These are phyloP conservation scores for Oxalis stricta DNA, from an alignment of 441 rosid genomes.

Conservation along the genomic window DNA sequence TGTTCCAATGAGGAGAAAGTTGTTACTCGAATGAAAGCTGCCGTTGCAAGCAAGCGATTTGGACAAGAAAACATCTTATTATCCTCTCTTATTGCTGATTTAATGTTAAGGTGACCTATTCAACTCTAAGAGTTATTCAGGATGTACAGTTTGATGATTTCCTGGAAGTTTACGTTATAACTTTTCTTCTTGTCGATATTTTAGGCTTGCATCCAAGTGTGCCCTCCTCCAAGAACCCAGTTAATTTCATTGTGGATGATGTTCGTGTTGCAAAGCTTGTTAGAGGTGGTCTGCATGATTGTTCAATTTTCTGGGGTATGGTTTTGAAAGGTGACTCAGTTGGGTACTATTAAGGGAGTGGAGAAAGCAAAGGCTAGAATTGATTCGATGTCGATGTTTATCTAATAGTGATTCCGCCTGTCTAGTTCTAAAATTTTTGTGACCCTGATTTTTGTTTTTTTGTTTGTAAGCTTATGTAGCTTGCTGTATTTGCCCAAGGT, in stretches of 20 bases:
- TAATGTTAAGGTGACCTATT: slow-evolving; percentile 15
- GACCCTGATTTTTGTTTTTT: no score
- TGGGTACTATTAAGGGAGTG: slow-evolving; percentile 63
- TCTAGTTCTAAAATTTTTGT: no score
- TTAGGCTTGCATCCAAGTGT: slow-evolving; percentile 95
- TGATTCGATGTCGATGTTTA: background rate
- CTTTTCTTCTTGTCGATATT: background rate
- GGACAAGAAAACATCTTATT: slow-evolving; percentile 82
- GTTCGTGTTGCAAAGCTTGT: slow-evolving; percentile 85
- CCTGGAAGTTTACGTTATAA: background rate
- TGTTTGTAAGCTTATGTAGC: slow-evolving; percentile 29
- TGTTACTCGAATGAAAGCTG: slow-evolving; percentile 68
- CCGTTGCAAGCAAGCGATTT: slow-evolving; percentile 97
- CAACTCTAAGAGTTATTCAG: background rate
- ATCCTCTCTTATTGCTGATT: slow-evolving; percentile 70
- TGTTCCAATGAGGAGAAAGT: slow-evolving; percentile 73
- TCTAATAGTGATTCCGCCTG: background rate
- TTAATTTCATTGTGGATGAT: slow-evolving; percentile 84
- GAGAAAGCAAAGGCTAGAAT: slow-evolving; percentile 80
- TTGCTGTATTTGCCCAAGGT: slow-evolving; percentile 91
- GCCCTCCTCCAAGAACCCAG: slow-evolving; percentile 93
- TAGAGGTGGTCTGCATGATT: slow-evolving; percentile 85
- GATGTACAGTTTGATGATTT: slow-evolving; percentile 2
- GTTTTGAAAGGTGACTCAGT: slow-evolving; percentile 80
- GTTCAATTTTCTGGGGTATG: slow-evolving; percentile 79